A percentile compares a stretch with the other conserved stretches of the same genome.
These are phyloP conservation scores for Seiridium cupressi DNA, from an alignment of 2,329 filamentous ascomycete species.

Conservation along the genomic window DNA sequence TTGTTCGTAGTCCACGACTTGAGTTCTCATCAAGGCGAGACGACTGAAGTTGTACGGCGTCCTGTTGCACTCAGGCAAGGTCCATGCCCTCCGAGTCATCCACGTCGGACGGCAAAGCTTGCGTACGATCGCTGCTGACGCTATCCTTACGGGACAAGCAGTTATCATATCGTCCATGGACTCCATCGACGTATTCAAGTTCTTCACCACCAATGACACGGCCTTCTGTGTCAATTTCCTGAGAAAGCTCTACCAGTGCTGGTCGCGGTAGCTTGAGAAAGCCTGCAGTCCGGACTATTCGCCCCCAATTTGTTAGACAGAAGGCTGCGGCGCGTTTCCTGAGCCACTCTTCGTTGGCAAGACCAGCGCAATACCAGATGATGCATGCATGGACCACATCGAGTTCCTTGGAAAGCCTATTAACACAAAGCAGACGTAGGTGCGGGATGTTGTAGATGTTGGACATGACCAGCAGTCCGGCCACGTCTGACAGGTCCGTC, in stretches of 20 bases:
- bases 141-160: conserved; percentile 53
- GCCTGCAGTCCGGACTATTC: conserved; percentile 83
- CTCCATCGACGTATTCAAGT: conserved; percentile 56
- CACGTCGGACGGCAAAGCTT: conserved; percentile 54
- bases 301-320: conserved; percentile 92
- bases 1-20: not conserved
- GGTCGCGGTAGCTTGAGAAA: conserved; percentile 78
- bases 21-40: not conserved
- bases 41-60: not conserved
- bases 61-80: conserved; percentile 32
- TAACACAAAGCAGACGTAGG: conserved; percentile 85
- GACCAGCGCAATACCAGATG: conserved; percentile 90
- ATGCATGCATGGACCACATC: conserved; percentile 94
- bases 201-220: conserved; percentile 87
- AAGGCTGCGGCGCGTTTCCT: conserved; percentile 84
- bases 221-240: conserved; percentile 92
- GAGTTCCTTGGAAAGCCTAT: conserved; percentile 83
- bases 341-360: conserved; percentile 91
- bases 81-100: conserved; percentile 66
- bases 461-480: conserved; percentile 92
- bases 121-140: conserved; percentile 57
- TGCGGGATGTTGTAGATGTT: conserved; percentile 98
- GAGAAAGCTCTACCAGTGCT: conserved; percentile 85
- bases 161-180: conserved; percentile 43
- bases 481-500: conserved; percentile 78